Base-by-base conservation (phyloP, 2,329 filamentous ascomycete species). In the Zalaria sp. region DNA sequence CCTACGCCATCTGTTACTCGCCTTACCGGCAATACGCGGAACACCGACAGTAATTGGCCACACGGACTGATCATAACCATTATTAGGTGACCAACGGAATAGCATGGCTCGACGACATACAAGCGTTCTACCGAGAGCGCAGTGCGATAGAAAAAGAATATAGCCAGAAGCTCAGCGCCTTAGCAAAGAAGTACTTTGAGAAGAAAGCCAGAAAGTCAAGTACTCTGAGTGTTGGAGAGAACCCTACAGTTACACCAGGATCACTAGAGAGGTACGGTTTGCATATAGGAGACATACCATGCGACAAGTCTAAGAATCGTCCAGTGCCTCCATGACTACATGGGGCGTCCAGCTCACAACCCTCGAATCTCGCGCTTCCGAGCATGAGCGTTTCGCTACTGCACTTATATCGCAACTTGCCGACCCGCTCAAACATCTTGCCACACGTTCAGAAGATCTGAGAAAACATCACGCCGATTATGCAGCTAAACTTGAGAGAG, bases 61-160 rank as follows among this genome's bases (percentile, higher is more conserved):
- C 11, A 25, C n/a, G 11, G 37, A 27, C 25, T 11, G 25, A 37
- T 25, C 35, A 11, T 34, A 34, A 27, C 41, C 38, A 40, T 9
- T 34, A 34, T 3, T 32, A 43, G 40, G 37, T 43, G 73, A 84
- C 78, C 48, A 80, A 84, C 60, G 87, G 89, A 49, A 93, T 98
- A 60, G 71, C 76, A 50, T 98, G 89, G 89, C 79, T 98, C 45
- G 89, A 95, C 55, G 91, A 98, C 55, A 84, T 98, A 48, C 86
- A 98, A 62, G 80, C 85, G 57, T 98, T 96, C 69, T 98, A 96
- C 69, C 84, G 91, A 49, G 91, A 98, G 64, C 78, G 93, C 44
- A 85, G 86, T 57, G 78, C 70, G 31, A 94, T 98, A 60, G 91
- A 98, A 66, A 95, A 94, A 66, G 93, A 98, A 61, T 96, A 98